phyloP scores from a whole-genome alignment of 306 rosid genomes.

The Fagus crenata region DNA sequence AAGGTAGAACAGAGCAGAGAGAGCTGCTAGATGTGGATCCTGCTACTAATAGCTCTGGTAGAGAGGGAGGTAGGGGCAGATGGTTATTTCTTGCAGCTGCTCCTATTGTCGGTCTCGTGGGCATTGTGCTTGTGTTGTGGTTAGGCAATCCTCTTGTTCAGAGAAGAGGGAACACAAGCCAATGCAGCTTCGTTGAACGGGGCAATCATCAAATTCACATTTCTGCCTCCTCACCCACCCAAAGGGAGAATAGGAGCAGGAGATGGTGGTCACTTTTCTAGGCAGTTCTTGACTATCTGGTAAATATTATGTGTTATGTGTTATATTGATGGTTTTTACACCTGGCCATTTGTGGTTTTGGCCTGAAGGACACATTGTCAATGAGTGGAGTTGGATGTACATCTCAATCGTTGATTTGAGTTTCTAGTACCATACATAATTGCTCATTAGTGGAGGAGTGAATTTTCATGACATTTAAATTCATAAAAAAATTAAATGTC shows the following conservation, averaged over 20 bases:
- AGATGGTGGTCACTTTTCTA: slow-evolving; percentile 88
- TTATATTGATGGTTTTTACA: slow-evolving; percentile 29
- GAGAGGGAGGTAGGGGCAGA: slow-evolving; percentile 58
- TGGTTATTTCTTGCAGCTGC: slow-evolving; percentile 88
- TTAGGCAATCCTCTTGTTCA: slow-evolving; percentile 63
- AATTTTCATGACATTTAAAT: no score
- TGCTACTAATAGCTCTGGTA: slow-evolving; percentile 34
- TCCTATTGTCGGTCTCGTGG: slow-evolving; percentile 81
- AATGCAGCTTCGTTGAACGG: slow-evolving; percentile 31
- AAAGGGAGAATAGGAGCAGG: slow-evolving; percentile 71
- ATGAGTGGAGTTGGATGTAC: not conserved
- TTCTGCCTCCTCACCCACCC: slow-evolving; percentile 40
- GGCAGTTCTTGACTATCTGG: slow-evolving; percentile 19
- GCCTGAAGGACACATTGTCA: not conserved
- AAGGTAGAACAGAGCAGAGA: slow-evolving; percentile 31
- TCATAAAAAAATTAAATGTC: not conserved
- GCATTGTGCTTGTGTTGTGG: slow-evolving; percentile 85
- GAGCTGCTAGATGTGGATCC: slow-evolving; percentile 25
- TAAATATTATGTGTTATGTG: slow-evolving; percentile 27
- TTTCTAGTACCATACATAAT: no score
- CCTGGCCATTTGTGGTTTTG: slow-evolving; percentile 24
- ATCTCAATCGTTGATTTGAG: not conserved
- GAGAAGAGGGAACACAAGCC: slow-evolving; percentile 38
- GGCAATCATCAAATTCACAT: slow-evolving; percentile 39
- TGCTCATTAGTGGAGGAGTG: no score